These are phyloP conservation scores for Euphrasia confusa DNA, from an alignment of 257 asterid genomes.

Conservation along the genomic window DNA sequence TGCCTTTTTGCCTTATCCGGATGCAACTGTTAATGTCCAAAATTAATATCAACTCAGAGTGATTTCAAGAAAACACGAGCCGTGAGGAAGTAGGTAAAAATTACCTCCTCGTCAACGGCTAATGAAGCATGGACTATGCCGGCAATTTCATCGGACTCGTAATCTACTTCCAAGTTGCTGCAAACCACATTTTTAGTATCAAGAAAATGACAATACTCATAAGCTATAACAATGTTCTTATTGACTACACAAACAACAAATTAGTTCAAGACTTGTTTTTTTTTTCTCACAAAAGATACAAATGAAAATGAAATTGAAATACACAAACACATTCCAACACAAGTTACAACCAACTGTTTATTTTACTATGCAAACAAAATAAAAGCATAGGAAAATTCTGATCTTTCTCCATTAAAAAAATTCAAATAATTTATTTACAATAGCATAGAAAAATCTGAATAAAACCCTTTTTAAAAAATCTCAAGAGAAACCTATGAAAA, in stretches of 20 bases:
- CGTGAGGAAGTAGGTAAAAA: not conserved
- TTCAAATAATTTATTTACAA: not conserved
- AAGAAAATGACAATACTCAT: not conserved
- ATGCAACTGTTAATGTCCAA: slow-evolving; percentile 60
- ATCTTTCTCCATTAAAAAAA: not conserved
- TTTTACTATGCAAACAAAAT: no score
- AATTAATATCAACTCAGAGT: slow-evolving; percentile 6
- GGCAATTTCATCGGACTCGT: slow-evolving; percentile 58
- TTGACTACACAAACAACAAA: not conserved
- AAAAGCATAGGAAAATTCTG: no score
- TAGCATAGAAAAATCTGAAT: not conserved
- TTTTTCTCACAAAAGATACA: no score
- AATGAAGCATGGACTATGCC: slow-evolving; percentile 58
- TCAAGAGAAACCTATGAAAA: not conserved
- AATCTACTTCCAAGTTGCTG: slow-evolving; percentile 84
- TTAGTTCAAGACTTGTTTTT: no score
- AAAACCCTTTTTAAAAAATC: not conserved
- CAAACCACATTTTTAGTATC: not conserved
- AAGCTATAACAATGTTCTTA: not conserved
- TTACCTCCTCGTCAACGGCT: slow-evolving; percentile 87
- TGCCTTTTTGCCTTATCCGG: slow-evolving; percentile 85
- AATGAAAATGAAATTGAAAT: no score
- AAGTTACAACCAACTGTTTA: no score
- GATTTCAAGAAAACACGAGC: slow-evolving; percentile 10
- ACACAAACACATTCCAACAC: no score